phyloP scores from a whole-genome alignment of 805 yeast species.

The Spathaspora girioi region DNA sequence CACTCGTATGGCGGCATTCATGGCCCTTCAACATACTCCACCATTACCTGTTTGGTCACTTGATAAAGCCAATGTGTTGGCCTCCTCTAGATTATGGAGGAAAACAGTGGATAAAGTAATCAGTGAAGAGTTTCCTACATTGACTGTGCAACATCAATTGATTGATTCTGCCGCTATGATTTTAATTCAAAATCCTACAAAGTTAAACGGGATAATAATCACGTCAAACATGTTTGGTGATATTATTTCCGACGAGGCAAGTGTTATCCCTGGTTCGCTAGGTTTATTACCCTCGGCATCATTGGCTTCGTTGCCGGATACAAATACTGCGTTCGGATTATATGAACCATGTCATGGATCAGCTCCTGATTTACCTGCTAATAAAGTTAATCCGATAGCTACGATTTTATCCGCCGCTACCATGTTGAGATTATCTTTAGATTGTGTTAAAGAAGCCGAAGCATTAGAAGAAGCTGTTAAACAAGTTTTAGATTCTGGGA shows the following conservation, averaged over 20 bases:
- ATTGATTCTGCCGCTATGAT: constrained; percentile 99
- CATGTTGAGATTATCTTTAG: constrained; percentile 92
- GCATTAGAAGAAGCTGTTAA: constrained; percentile 88
- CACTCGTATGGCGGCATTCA: constrained; percentile 96
- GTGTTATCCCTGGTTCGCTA: constrained; percentile 95
- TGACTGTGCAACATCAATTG: constrained; percentile 86
- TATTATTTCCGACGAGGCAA: constrained; percentile 95
- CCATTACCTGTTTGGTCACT: constrained; percentile 94
- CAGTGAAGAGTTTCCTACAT: constrained; percentile 83
- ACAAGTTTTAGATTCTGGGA: constrained; percentile 72
- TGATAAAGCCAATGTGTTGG: constrained; percentile 96
- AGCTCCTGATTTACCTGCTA: constrained; percentile 87
- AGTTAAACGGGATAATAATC: constrained; percentile 86
- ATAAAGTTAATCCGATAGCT: constrained; percentile 93
- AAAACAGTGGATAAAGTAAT: constrained; percentile 85
- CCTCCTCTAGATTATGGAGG: constrained; percentile 96
- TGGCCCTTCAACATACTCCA: constrained; percentile 90
- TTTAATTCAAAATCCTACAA: constrained; percentile 84
- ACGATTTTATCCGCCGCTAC: constrained; percentile 93
- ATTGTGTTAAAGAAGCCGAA: constrained; percentile 77
- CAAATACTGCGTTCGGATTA: constrained; percentile 89
- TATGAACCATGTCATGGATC: constrained; percentile 99
- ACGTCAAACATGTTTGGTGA: constrained; percentile 98
- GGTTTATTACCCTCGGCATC: constrained; percentile 97
- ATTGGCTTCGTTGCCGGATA: constrained; percentile 93